These are phyloP conservation scores for Nicotiana tomentosiformis DNA, from an alignment of 257 asterid genomes.

Conservation along the genomic window DNA sequence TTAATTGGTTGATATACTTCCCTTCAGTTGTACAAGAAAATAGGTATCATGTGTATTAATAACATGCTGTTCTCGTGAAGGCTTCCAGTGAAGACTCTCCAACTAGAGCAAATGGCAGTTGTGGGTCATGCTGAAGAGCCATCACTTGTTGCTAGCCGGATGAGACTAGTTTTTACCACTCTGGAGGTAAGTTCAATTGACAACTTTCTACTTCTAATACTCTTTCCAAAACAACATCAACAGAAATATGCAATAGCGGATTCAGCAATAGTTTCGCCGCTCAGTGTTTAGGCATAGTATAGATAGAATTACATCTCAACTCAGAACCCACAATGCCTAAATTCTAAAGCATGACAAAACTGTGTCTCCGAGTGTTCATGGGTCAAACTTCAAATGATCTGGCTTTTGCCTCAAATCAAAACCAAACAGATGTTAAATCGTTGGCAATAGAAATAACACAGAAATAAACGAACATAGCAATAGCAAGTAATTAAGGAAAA, in stretches of 20 bases:
- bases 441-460: too few relatives aligned
- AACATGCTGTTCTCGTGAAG: constrained; percentile 24
- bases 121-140: constrained; percentile 82
- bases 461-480: neutral
- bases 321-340: neutral
- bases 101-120: constrained; percentile 89
- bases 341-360: neutral
- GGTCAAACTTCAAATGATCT: neutral
- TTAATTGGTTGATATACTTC: neutral
- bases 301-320: neutral
- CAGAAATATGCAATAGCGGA: neutral
- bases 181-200: constrained; percentile 58
- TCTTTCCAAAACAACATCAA: neutral
- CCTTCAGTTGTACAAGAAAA: neutral
- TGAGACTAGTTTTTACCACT: constrained; percentile 84
- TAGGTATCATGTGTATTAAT: neutral
- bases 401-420: neutral
- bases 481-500: neutral
- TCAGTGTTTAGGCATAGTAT: neutral
- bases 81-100: constrained; percentile 97
- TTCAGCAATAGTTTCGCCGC: neutral
- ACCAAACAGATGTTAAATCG: neutral
- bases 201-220: neutral
- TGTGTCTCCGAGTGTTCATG: neutral
- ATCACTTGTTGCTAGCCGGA: constrained; percentile 83